Evolutionary conservation across 257 asterid species (phyloP).

Genomic region (Eustoma russellianum): DNA sequence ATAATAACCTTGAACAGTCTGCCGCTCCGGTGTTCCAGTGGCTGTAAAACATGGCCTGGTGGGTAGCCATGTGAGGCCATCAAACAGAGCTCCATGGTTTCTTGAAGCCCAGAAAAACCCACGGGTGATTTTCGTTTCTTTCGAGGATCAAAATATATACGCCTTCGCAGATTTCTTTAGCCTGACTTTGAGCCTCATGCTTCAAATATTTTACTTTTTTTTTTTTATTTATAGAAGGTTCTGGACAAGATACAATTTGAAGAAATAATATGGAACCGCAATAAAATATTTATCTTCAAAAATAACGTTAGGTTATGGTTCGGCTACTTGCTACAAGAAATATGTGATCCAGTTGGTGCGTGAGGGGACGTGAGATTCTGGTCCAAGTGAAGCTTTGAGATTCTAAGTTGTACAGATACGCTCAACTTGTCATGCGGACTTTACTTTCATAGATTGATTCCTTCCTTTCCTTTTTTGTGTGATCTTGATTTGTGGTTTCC

Average conservation of each 20-base stretch:
- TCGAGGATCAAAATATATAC: constrained; percentile 13
- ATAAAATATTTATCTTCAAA: background rate
- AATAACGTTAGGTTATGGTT: background rate
- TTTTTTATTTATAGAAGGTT: background rate
- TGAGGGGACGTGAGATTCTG: too few relatives aligned
- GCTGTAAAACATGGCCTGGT: constrained; percentile 29
- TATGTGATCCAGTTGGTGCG: too few relatives aligned
- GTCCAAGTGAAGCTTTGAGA: too few relatives aligned
- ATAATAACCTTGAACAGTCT: constrained; percentile 33
- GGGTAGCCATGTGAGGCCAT: constrained; percentile 68
- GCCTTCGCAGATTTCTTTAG: constrained; percentile 16
- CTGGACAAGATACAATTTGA: background rate
- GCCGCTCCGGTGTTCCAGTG: constrained; percentile 24
- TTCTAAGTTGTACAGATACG: too few relatives aligned
- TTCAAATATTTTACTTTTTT: constrained; percentile 22
- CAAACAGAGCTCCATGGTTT: constrained; percentile 51
- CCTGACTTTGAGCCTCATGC: constrained; percentile 35
- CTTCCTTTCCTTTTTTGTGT: too few relatives aligned
- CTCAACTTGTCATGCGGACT: too few relatives aligned
- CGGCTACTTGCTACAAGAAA: too few relatives aligned
- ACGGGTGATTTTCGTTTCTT: constrained; percentile 8
- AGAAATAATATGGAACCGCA: background rate
- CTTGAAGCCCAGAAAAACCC: constrained; percentile 19
- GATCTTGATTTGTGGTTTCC: too few relatives aligned
- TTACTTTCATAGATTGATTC: too few relatives aligned